phyloP scores from a whole-genome alignment of 192 early-diverging fungal genomes.

The Coemansia sp. region DNA sequence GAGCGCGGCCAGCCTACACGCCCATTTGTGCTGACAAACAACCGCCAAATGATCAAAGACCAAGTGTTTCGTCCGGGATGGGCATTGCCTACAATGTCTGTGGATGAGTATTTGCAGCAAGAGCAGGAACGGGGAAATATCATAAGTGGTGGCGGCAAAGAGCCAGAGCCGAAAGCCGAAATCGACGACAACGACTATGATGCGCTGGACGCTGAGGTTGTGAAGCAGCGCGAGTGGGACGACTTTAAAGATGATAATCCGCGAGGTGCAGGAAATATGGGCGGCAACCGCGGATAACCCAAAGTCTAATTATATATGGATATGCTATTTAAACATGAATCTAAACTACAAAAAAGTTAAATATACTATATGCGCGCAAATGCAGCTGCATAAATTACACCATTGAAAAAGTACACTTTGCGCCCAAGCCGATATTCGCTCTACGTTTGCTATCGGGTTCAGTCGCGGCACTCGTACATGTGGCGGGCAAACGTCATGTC shows the following conservation, averaged over 20 bases:
- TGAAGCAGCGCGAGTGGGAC: conserved; percentile 86
- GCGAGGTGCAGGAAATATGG: conserved; percentile 66
- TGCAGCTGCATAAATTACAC: no score
- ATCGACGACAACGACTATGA: conserved; percentile 75
- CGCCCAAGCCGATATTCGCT: no score
- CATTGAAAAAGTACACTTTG: no score
- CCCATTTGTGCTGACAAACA: conserved; percentile 83
- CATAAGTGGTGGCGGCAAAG: conserved; percentile 79
- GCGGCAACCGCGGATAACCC: conserved; percentile 42
- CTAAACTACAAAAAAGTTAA: background rate
- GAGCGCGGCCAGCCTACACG: conserved; percentile 59
- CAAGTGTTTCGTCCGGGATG: conserved; percentile 84
- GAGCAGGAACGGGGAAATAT: conserved; percentile 88
- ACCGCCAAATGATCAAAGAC: conserved; percentile 70
- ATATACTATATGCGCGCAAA: background rate
- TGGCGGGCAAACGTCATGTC: conserved; percentile 55
- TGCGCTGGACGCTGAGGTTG: conserved; percentile 80
- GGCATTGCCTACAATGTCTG: conserved; percentile 91
- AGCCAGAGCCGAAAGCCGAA: conserved; percentile 67
- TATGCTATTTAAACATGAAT: background rate
- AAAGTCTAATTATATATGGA: background rate
- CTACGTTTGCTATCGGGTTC: no score
- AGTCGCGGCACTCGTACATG: conserved; percentile 41
- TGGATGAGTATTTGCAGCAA: conserved; percentile 90
- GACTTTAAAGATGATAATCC: conserved; percentile 84